These are phyloP conservation scores for Heliocybe sulcata DNA, from an alignment of 1,284 basidiomycete genomes.

Conservation along the genomic window DNA sequence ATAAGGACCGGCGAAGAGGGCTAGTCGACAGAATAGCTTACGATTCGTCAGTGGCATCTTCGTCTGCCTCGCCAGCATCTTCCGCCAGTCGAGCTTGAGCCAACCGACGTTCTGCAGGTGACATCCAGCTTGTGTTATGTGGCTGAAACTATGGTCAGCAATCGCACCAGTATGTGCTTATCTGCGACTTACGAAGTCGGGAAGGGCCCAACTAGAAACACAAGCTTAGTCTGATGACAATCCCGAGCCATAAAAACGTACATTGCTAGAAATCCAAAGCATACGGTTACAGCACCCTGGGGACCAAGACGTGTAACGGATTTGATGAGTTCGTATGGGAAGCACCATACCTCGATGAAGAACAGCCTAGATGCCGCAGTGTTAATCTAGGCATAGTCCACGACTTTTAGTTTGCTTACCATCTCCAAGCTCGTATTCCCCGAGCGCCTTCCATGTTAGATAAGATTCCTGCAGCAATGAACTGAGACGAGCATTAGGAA, in stretches of 20 bases:
- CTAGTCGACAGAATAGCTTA: too few relatives aligned
- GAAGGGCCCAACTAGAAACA: constrained; percentile 14
- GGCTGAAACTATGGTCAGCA: constrained; percentile 9
- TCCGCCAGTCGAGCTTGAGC: constrained; percentile 37
- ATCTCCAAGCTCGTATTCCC: constrained; percentile 36
- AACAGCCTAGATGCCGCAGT: constrained; percentile 13
- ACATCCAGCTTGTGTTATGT: constrained; percentile 35
- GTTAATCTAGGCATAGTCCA: neutral
- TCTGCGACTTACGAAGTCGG: constrained; percentile 13
- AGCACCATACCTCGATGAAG: constrained; percentile 16
- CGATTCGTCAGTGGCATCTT: constrained; percentile 22
- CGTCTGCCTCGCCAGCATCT: constrained; percentile 31
- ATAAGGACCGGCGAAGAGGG: neutral
- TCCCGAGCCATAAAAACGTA: neutral
- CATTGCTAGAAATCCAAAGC: constrained; percentile 11
- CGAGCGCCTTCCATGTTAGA: constrained; percentile 34
- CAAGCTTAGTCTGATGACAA: neutral
- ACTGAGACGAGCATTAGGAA: constrained; percentile 9
- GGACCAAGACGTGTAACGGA: neutral
- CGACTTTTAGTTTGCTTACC: constrained; percentile 11
- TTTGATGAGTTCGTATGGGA: neutral
- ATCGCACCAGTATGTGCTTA: neutral
- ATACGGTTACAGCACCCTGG: constrained; percentile 12
- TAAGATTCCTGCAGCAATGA: constrained; percentile 34
- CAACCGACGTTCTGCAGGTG: constrained; percentile 28